These are phyloP conservation scores for Nepenthes gracilis DNA, from an alignment of 148 eudicot genomes.

Conservation along the genomic window DNA sequence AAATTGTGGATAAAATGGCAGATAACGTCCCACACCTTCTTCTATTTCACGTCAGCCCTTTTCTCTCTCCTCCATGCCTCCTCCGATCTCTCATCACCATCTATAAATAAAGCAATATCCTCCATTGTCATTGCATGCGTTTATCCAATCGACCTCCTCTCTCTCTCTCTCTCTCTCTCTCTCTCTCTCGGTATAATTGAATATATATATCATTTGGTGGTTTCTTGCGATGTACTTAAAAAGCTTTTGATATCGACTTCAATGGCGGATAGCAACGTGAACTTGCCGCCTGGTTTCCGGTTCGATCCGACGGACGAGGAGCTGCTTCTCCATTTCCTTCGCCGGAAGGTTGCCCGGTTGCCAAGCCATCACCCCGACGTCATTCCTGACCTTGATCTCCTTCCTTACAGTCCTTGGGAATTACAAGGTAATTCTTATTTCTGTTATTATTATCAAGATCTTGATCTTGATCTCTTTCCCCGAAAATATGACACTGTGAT, in stretches of 20 bases:
- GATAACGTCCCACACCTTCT: background rate
- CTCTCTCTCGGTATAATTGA: too few species aligned
- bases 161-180: too few species aligned
- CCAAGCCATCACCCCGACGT: constrained; percentile 62
- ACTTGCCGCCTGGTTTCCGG: constrained; percentile 71
- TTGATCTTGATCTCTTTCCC: too few species aligned
- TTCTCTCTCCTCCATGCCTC: background rate
- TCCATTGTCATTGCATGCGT: too few species aligned
- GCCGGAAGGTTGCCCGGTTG: constrained; percentile 48
- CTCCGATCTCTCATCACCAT: background rate
- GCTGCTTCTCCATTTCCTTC: constrained; percentile 72
- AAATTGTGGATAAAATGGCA: too few species aligned
- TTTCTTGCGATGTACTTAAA: background rate
- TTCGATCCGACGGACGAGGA: constrained; percentile 78
- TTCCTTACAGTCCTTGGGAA: constrained; percentile 83
- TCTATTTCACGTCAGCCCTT: background rate
- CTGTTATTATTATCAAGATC: background rate
- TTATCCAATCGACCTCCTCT: too few species aligned
- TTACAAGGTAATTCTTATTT: constrained; percentile 29
- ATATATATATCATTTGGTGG: too few species aligned
- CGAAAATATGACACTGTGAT: too few species aligned
- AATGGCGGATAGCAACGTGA: background rate
- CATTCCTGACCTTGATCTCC: constrained; percentile 84
- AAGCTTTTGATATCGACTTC: background rate
- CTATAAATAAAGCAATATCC: background rate